Base-by-base conservation (phyloP, 495 filamentous ascomycete genomes). In the Cercophora newfieldiana region DNA sequence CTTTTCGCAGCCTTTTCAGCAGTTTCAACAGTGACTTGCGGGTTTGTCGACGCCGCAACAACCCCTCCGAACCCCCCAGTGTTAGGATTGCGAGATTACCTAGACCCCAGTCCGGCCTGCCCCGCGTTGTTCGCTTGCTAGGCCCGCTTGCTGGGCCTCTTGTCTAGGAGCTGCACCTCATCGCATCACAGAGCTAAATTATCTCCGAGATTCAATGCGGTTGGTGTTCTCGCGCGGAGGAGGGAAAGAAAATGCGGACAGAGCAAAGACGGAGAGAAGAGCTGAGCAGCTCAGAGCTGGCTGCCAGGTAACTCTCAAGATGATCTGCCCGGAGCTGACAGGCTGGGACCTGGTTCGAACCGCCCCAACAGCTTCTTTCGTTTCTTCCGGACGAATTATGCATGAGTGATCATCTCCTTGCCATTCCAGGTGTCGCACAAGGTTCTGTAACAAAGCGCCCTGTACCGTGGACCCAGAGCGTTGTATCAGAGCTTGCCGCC, bases 401-500 rank as follows among this genome's bases (percentile, higher is more conserved):
- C 56, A 30, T 47, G 8, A 48, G 59, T 66, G 47, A 21, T 29
- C 63, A 10, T 57, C 30, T 57, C 57, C 25, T 48, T 33, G 19
- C 58, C 31, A 49, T 19, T 30, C 48, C 3, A 26, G 6, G 49
- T 47, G 31, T 44, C 56, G 30, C 21, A 58, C 65, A 30, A n/a
- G 26, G 53, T 28, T 50, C 64, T 59, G 47, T 24, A 56, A 61
- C 64, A 66, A 26, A 59, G 19, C 50, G 14, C 61, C 44, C 50
- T 56, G 30, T 62, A 31, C 58, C 59, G 49, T 19, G 60, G 37
- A 63, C 61, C n/a, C 60, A 51, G 60, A 59, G 60, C 54, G 51
- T 29, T 37, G 65, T 59, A 67, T 63, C 65, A 67, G 59, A 66
- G 26, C n/a, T 61, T 25, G 24, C 25, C 18, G 21, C 26, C 25